Evolutionary conservation across 208 protist genomes (phyloP).

Genomic region (Porcisia deanei): DNA sequence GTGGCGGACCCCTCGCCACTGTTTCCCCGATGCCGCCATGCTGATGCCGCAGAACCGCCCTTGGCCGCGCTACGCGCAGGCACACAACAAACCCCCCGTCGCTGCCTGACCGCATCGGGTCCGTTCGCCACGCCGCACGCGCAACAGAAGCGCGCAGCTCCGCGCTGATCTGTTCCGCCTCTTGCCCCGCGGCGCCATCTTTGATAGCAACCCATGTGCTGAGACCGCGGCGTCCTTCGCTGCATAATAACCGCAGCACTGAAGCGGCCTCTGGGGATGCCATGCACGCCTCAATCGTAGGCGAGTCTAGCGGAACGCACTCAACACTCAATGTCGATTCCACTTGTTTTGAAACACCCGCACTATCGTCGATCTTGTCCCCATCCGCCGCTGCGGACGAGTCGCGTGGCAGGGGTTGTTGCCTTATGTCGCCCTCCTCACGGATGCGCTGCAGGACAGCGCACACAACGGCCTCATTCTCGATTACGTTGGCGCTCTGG

Average conservation of each 20-base stretch:
- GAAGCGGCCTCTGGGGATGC: conserved; percentile 6
- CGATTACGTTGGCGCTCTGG: conserved; percentile 93
- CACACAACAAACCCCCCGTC: conserved; percentile 65
- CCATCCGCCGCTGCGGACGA: not conserved
- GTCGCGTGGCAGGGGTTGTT: not conserved
- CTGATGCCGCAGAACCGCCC: not conserved
- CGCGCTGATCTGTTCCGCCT: conserved; percentile 27
- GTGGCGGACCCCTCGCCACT: not conserved
- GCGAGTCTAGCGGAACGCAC: conserved; percentile 32
- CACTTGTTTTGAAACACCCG: not conserved
- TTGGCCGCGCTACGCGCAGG: conserved; percentile 27
- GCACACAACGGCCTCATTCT: conserved; percentile 94
- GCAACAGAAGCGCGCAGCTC: conserved; percentile 44
- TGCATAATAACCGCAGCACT: conserved; percentile 22
- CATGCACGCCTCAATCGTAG: not conserved
- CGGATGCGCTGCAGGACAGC: conserved; percentile 48
- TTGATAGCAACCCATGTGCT: conserved; percentile 59
- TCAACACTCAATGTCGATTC: conserved; percentile 2
- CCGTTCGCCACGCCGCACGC: conserved; percentile 42
- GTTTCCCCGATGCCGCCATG: not conserved
- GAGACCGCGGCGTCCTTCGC: conserved; percentile 36
- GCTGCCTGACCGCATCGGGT: conserved; percentile 26
- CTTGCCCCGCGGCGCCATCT: conserved; percentile 41
- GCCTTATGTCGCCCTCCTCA: not conserved
- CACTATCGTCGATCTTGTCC: not conserved